Evolutionary conservation across 495 filamentous ascomycete genomes (phyloP).

Genomic region (Alectoria sarmentosa): DNA sequence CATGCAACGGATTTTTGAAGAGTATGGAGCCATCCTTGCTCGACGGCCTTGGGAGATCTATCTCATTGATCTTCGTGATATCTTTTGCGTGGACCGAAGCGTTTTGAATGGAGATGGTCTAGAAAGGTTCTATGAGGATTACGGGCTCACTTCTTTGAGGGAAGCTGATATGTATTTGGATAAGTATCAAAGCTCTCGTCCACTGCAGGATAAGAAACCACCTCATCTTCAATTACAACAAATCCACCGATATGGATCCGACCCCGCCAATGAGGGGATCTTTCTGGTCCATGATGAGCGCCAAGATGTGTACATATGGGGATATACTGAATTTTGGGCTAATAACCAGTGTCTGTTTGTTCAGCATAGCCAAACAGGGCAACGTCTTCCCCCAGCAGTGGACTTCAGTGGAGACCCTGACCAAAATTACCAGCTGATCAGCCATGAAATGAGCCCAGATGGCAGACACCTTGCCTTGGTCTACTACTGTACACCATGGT

Average conservation of each 20-base stretch:
- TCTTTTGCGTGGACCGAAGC: neutral
- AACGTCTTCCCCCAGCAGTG: neutral
- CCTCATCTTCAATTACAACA: neutral
- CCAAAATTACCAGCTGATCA: too few species aligned
- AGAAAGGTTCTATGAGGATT: neutral
- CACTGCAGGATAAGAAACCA: neutral
- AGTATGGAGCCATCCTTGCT: neutral
- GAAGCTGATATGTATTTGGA: neutral
- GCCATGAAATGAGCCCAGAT: conserved; percentile 1
- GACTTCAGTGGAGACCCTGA: too few species aligned
- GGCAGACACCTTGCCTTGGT: neutral
- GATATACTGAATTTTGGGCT: neutral
- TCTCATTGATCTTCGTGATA: neutral
- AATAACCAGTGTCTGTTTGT: neutral
- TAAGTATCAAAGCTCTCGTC: neutral
- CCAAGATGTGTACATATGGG: conserved; percentile 3
- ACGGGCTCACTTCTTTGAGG: neutral
- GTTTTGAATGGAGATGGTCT: too few species aligned
- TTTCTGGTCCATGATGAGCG: conserved; percentile 6
- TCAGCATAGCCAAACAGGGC: neutral
- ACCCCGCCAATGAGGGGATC: too few species aligned
- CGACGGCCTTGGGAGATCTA: conserved; percentile 6
- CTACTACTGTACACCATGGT: too few species aligned
- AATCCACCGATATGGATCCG: too few species aligned
- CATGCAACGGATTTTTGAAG: neutral